Base-by-base conservation (phyloP, 2,329 filamentous ascomycete species). In the Madurella mycetomatis region DNA sequence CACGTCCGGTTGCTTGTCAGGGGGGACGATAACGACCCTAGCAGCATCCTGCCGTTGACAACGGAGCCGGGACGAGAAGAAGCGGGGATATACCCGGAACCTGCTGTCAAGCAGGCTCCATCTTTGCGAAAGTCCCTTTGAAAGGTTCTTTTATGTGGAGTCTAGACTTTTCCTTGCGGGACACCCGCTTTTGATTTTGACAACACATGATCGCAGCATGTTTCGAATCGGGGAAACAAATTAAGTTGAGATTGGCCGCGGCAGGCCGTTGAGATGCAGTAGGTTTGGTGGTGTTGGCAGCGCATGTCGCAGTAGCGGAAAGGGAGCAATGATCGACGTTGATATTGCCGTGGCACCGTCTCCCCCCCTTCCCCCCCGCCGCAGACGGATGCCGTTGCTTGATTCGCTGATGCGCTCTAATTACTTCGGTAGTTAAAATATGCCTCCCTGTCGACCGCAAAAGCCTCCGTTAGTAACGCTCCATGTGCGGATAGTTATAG, bases 181-280 rank as follows among this genome's bases (percentile, higher is more conserved):
- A 25, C 3, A 16, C 41, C 12, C 16, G 41, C 41, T 15, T 17
- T n/a, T 37, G 34, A 4, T 37, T 15, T 37, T 45, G 30, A 30
- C 30, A 49, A 41, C 41, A 41, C 32, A 32, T 56, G 49, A 53
- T 49, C 46, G 45, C 46, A 43, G 25, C 32, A 43, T 52, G 49
- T 47, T 53, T 43, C 15, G 46, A 37, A 49, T 42, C 48, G 54
- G 49, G 42, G 43, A 47, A 43, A 53, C 50, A 56, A 41, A 53
- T 53, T 53, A 56, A 56, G n/a, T 41, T 41, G 30, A 50, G 51
- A 51, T 56, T 56, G 50, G 54, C 54, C 42, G 41, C 49, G 41
- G 41, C 15, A 47, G 30, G 30, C 31, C 31, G 11, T 37, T 18
- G 11, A 11, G 34, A 37, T 37, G 34, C 34, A 37, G 34, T 9